Evolutionary conservation across 2,329 filamentous ascomycete species (phyloP).

Genomic region (Bipolaris oryzae): DNA sequence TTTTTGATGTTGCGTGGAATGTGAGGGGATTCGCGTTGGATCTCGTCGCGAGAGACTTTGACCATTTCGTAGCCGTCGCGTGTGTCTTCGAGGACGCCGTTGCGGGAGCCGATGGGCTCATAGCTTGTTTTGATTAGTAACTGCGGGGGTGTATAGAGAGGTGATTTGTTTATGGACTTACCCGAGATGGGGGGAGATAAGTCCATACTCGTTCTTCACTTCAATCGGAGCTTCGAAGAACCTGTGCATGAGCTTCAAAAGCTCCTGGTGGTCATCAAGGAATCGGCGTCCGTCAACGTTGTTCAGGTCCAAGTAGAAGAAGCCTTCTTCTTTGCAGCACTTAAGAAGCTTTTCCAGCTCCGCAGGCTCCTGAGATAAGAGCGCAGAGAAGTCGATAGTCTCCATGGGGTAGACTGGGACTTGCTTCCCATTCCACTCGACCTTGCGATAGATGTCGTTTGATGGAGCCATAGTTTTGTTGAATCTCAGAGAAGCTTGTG

Average conservation of each 20-base stretch:
- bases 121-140: background rate
- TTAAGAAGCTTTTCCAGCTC: conserved; percentile 60
- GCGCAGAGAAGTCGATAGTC: conserved; percentile 58
- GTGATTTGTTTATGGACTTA: conserved; percentile 38
- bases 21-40: conserved; percentile 35
- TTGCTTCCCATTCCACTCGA: conserved; percentile 42
- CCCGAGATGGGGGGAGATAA: conserved; percentile 61
- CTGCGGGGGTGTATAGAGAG: background rate
- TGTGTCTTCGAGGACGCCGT: conserved; percentile 36
- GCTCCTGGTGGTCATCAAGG: conserved; percentile 60
- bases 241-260: conserved; percentile 61
- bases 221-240: conserved; percentile 62
- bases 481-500: background rate
- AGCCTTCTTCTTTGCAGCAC: conserved; percentile 59
- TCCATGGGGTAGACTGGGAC: conserved; percentile 44
- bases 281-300: conserved; percentile 61
- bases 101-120: conserved; percentile 39
- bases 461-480: conserved; percentile 29
- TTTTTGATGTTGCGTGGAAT: conserved; percentile 38
- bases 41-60: conserved; percentile 43
- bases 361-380: conserved; percentile 61
- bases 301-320: conserved; percentile 63
- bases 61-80: conserved; percentile 45
- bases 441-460: conserved; percentile 29
- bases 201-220: conserved; percentile 63